Evolutionary conservation across 1,139 yeast genomes (phyloP).

Genomic region (Saccharomycopsis phalli): DNA sequence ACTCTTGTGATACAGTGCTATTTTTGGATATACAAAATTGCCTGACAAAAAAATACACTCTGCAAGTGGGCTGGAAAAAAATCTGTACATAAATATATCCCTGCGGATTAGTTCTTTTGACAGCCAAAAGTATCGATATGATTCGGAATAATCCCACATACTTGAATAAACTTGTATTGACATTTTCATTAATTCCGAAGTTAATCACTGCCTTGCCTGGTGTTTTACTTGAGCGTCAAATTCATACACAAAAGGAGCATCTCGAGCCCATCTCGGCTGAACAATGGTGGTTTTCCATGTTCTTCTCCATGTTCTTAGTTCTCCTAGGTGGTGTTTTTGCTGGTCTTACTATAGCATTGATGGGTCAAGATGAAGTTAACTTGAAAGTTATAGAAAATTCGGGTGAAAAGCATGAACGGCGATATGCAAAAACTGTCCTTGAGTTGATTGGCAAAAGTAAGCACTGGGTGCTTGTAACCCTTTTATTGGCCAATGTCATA

Average conservation of each 20-base stretch:
- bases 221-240: background rate
- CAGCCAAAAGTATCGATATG: too few species aligned
- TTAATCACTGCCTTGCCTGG: slow-evolving; percentile 3
- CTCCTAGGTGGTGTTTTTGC: slow-evolving; percentile 94
- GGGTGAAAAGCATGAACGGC: slow-evolving; percentile 50
- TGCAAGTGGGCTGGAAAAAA: too few species aligned
- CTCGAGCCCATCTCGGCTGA: slow-evolving; percentile 1
- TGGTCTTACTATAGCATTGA: slow-evolving; percentile 84
- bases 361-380: slow-evolving; percentile 97
- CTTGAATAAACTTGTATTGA: background rate
- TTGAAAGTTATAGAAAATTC: slow-evolving; percentile 52
- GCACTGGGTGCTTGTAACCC: slow-evolving; percentile 95
- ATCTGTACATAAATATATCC: too few species aligned
- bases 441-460: slow-evolving; percentile 71
- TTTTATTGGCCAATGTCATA: slow-evolving; percentile 77
- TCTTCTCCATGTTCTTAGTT: slow-evolving; percentile 60
- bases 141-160: too few species aligned
- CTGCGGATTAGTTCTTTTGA: too few species aligned
- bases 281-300: slow-evolving; percentile 45
- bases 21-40: too few species aligned
- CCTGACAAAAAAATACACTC: too few species aligned
- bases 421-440: slow-evolving; percentile 68
- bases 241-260: background rate
- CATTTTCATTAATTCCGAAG: slow-evolving; percentile 1
- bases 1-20: too few species aligned